These are phyloP conservation scores for Ascochyta pisi DNA, from an alignment of 2,329 filamentous ascomycete species.

Conservation along the genomic window DNA sequence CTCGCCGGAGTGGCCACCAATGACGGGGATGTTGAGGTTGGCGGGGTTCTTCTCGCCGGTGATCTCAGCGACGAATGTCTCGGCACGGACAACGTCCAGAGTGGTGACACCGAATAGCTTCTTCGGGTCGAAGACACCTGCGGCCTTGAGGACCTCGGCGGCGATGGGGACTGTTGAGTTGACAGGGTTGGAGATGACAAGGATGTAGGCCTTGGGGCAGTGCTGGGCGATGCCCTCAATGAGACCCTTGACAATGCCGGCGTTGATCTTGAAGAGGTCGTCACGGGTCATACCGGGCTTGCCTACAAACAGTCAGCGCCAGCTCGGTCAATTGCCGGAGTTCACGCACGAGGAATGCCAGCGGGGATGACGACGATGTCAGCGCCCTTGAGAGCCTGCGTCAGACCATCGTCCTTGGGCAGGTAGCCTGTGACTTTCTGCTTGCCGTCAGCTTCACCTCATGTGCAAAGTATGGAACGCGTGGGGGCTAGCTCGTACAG, in stretches of 20 bases:
- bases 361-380: slow-evolving; percentile 98
- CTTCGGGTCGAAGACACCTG: slow-evolving; percentile 92
- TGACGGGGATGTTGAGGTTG: slow-evolving; percentile 85
- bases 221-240: slow-evolving; percentile 87
- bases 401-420: slow-evolving; percentile 81
- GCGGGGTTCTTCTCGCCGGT: slow-evolving; percentile 81
- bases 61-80: slow-evolving; percentile 92
- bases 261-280: slow-evolving; percentile 99
- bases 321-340: slow-evolving; percentile 3
- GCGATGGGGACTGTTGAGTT: slow-evolving; percentile 99
- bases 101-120: slow-evolving; percentile 98
- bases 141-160: slow-evolving; percentile 93
- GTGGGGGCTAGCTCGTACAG: slow-evolving; percentile 61
- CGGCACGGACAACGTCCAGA: slow-evolving; percentile 95
- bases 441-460: slow-evolving; percentile 25
- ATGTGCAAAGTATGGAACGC: slow-evolving; percentile 5
- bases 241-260: slow-evolving; percentile 93
- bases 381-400: slow-evolving; percentile 87
- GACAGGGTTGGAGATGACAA: slow-evolving; percentile 99
- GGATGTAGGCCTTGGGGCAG: slow-evolving; percentile 89
- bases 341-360: slow-evolving; percentile 85
- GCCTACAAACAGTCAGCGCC: slow-evolving; percentile 63
- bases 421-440: slow-evolving; percentile 86
- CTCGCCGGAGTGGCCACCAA: slow-evolving; percentile 96
- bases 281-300: slow-evolving; percentile 99